Base-by-base conservation (phyloP, 768 basidiomycete species). In the Coprinopsis marcescibilis region DNA sequence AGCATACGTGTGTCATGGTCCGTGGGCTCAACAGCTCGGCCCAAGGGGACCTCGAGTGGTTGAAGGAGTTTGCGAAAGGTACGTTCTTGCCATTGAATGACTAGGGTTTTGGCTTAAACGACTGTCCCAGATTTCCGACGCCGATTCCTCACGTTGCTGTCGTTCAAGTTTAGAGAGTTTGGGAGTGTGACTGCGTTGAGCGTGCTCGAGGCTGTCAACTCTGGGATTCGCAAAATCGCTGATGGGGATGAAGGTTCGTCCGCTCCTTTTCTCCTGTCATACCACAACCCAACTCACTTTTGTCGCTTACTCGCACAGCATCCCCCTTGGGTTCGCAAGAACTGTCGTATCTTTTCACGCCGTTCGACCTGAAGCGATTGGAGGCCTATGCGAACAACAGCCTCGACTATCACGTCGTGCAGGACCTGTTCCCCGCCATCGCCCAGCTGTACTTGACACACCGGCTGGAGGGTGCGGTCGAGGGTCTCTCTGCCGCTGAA, bases 1-100 rank as follows among this genome's bases (percentile, higher is more conserved):
- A 99, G 65, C 87, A 96, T 60, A 89, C 90, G 0, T 94, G 92
- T 59, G 85, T 97, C 27, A 98, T 99, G 96, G 78, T 95, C 1
- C 77, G 89, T 25, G 85, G 88, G 0, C 66, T 98, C 62, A 85
- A 80, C 60, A 86, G 75, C 60, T 83, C 75, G 29, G 64, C 64
- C 13, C 79, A 75, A 33, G 61, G 66, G 24, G 84, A 85, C 49
- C 63, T 89, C 30, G 81, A 81, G 40, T 98, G 95, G 93, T 58
- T 99, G 29, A 71, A 76, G 15, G 93, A 92, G 59, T 97, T 99
- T 64, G 78, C 91, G 14, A 82, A 82, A 67, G 89, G 89, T 87
- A 32, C 20, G 70, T 60, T 21, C 37, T 26, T 40, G 35, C 7
- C 8, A 1, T 19, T 34, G 20, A 21, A 41, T 21, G 19, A 14